Evolutionary conservation across 1,139 yeast species (phyloP).

Genomic region (Debaryomyces subglobosus): DNA sequence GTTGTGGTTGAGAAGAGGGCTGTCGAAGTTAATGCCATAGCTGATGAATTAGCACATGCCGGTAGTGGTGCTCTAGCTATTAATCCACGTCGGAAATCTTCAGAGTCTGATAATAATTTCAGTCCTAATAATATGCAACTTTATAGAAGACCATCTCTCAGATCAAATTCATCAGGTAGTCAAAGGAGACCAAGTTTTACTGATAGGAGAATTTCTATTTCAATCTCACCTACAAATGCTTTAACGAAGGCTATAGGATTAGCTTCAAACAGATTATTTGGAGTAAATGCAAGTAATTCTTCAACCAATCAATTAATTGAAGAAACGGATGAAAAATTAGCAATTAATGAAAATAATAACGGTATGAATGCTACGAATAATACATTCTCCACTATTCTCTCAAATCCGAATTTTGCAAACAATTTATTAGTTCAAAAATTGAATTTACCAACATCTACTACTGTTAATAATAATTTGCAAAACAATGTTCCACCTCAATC

Average conservation of each 20-base stretch:
- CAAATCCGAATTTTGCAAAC: conserved; percentile 41
- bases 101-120: conserved; percentile 17
- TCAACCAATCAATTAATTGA: conserved; percentile 18
- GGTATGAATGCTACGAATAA: conserved; percentile 14
- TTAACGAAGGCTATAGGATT: conserved; percentile 83
- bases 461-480: conserved; percentile 14
- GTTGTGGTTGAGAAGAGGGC: conserved; percentile 94
- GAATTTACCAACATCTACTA: conserved; percentile 31
- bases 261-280: conserved; percentile 88
- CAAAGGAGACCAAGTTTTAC: conserved; percentile 53
- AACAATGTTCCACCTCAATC: conserved; percentile 12
- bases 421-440: conserved; percentile 35
- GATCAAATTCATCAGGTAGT: conserved; percentile 33
- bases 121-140: conserved; percentile 8
- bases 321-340: conserved; percentile 15
- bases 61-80: conserved; percentile 61
- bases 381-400: conserved; percentile 20
- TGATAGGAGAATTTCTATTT: conserved; percentile 65
- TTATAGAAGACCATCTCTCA: conserved; percentile 35
- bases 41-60: conserved; percentile 82
- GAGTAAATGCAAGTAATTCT: conserved; percentile 28
- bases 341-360: conserved; percentile 5
- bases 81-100: conserved; percentile 15
- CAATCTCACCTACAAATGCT: conserved; percentile 87
- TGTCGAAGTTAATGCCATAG: conserved; percentile 92